A percentile compares a stretch with the other conserved stretches of the same genome.
phyloP scores from a whole-genome alignment of 495 filamentous ascomycete species.

The Podospora tetraspora region DNA sequence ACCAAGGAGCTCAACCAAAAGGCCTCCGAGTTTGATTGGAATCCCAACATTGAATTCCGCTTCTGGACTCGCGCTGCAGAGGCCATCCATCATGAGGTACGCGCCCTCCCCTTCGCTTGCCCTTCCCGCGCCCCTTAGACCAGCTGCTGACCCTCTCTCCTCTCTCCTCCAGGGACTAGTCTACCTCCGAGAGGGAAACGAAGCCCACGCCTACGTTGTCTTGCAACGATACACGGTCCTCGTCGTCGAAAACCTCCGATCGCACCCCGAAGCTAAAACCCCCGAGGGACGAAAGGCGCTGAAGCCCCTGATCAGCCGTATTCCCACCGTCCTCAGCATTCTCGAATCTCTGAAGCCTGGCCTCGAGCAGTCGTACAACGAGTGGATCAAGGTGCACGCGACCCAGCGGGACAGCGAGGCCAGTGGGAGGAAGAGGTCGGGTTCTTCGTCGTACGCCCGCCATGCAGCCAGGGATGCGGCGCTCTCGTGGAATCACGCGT shows the following conservation, averaged over 20 bases:
- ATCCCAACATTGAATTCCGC: slow-evolving; percentile 62
- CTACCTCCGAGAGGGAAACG: slow-evolving; percentile 79
- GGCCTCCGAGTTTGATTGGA: slow-evolving; percentile 75
- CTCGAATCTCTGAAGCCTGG: slow-evolving; percentile 51
- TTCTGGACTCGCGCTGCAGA: slow-evolving; percentile 80
- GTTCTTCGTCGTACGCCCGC: slow-evolving; percentile 25
- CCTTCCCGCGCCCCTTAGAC: no score
- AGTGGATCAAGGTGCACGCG: slow-evolving; percentile 28
- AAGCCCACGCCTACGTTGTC: slow-evolving; percentile 80
- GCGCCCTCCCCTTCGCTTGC: slow-evolving; percentile 1
- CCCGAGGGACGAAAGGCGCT: slow-evolving; percentile 29
- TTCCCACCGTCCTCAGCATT: slow-evolving; percentile 41
- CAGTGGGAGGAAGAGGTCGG: slow-evolving; percentile 8
- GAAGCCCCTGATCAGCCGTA: slow-evolving; percentile 22
- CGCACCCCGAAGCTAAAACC: slow-evolving; percentile 62
- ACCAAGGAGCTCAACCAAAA: slow-evolving; percentile 64
- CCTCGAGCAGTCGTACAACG: slow-evolving; percentile 32
- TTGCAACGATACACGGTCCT: slow-evolving; percentile 77
- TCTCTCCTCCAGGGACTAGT: slow-evolving; percentile 42
- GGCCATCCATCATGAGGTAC: slow-evolving; percentile 72
- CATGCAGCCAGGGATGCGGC: slow-evolving; percentile 46
- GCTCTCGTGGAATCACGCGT: slow-evolving; percentile 36
- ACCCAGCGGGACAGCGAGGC: slow-evolving; percentile 6
- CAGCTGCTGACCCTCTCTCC: slow-evolving; percentile 1
- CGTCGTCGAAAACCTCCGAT: slow-evolving; percentile 54